A percentile compares a stretch with the other conserved stretches of the same genome.
Evolutionary conservation across 1,284 basidiomycete species (phyloP).

Genomic region (Pseudozyma sp.): DNA sequence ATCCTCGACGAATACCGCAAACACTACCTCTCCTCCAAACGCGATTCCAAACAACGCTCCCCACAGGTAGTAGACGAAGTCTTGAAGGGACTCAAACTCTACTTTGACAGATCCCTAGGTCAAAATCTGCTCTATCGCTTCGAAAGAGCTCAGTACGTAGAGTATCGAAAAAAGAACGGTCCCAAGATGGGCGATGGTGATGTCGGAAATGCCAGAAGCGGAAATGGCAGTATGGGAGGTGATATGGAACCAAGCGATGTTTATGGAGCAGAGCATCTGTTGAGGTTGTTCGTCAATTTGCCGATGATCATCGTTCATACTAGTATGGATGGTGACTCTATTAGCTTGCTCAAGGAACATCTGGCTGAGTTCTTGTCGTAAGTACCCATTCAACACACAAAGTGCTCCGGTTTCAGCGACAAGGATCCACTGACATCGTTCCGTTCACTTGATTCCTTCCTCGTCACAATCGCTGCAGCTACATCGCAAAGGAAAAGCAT

Average conservation of each 20-base stretch:
- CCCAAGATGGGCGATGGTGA: constrained; percentile 70
- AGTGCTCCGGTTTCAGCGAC: not conserved
- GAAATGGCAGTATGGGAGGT: constrained; percentile 39
- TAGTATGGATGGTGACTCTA: constrained; percentile 88
- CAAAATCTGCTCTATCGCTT: constrained; percentile 92
- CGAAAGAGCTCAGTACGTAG: constrained; percentile 90
- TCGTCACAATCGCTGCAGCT: constrained; percentile 71
- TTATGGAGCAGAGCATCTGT: constrained; percentile 93
- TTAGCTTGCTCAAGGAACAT: constrained; percentile 85
- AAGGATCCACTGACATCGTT: constrained; percentile 1
- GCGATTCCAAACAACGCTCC: constrained; percentile 62
- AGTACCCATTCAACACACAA: constrained; percentile 67
- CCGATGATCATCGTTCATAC: constrained; percentile 85
- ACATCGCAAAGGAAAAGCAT: constrained; percentile 76
- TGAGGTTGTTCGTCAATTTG: constrained; percentile 82
- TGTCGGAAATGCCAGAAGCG: constrained; percentile 70
- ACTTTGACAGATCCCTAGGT: constrained; percentile 92
- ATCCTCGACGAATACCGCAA: constrained; percentile 80
- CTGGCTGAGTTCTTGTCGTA: constrained; percentile 87
- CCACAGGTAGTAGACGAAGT: constrained; percentile 79
- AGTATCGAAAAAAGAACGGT: constrained; percentile 79
- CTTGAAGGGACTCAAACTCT: constrained; percentile 86
- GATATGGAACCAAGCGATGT: constrained; percentile 84
- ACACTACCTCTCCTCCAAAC: constrained; percentile 39
- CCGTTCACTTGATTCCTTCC: not conserved